Evolutionary conservation across 768 basidiomycete genomes (phyloP).

Genomic region (Pulveroboletus sp.): DNA sequence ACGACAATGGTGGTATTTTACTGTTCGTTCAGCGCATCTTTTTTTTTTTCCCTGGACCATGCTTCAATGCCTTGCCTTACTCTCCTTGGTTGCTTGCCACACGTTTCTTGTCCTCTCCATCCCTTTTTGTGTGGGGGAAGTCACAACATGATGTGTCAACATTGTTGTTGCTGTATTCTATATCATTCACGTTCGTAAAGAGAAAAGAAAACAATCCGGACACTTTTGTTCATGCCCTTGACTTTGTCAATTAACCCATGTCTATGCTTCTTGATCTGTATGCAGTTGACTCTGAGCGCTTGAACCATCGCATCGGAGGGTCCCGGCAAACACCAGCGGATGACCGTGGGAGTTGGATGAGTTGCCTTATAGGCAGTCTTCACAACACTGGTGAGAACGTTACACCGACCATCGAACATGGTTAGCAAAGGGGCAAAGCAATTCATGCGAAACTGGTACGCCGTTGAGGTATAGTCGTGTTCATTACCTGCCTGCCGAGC

Average conservation of each 20-base stretch:
- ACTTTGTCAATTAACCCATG: slow-evolving; percentile 17
- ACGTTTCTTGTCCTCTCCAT: slow-evolving; percentile 13
- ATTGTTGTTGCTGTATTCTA: slow-evolving; percentile 30
- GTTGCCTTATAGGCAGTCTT: too few relatives aligned
- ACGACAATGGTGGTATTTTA: slow-evolving; percentile 6
- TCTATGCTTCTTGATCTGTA: slow-evolving; percentile 16
- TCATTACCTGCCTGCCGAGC: background rate
- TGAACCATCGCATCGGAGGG: slow-evolving; percentile 3
- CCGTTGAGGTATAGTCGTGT: slow-evolving; percentile 36
- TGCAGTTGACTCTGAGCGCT: background rate
- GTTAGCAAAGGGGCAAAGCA: slow-evolving; percentile 18
- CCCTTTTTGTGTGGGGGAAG: slow-evolving; percentile 4
- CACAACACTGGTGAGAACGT: background rate
- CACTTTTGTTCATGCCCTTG: slow-evolving; percentile 26
- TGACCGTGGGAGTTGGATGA: slow-evolving; percentile 13
- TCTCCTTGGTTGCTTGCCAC: slow-evolving; percentile 3
- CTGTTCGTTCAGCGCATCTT: slow-evolving; percentile 9
- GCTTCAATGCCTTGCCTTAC: slow-evolving; percentile 18
- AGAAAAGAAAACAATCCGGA: slow-evolving; percentile 12
- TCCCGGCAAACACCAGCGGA: slow-evolving; percentile 6
- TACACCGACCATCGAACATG: slow-evolving; percentile 19
- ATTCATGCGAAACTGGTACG: slow-evolving; percentile 41
- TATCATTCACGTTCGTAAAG: slow-evolving; percentile 12
- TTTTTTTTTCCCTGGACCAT: slow-evolving; percentile 9
- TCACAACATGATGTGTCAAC: slow-evolving; percentile 23